phyloP scores from a whole-genome alignment of 441 rosid genomes.

The California macrophylla region DNA sequence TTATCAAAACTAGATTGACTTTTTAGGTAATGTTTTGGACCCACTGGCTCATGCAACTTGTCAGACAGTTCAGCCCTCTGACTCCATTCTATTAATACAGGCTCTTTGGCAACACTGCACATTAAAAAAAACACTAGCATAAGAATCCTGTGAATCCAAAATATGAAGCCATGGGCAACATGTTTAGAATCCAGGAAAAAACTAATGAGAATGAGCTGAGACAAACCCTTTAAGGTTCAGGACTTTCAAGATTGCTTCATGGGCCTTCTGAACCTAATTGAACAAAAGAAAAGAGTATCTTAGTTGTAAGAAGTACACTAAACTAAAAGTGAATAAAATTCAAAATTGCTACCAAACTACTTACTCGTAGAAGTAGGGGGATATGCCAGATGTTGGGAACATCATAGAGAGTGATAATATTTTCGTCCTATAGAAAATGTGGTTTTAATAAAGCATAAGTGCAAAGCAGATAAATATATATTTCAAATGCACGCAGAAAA shows the following conservation, averaged over 20 bases:
- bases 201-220: neutral
- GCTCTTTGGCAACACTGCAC: neutral
- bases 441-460: conserved; percentile 6
- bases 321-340: neutral
- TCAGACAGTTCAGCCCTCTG: neutral
- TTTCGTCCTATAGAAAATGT: neutral
- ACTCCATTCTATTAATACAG: neutral
- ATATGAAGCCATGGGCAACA: neutral
- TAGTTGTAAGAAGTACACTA: neutral
- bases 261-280: neutral
- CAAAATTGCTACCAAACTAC: neutral
- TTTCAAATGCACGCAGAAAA: conserved; percentile 1
- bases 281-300: neutral
- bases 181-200: neutral
- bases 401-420: neutral
- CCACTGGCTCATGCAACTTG: neutral
- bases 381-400: conserved; percentile 3
- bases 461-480: conserved; percentile 6
- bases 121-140: neutral
- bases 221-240: neutral
- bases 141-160: neutral
- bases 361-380: conserved; percentile 7
- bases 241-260: neutral
- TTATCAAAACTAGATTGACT: neutral
- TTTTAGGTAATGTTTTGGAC: neutral